Percentiles rank a stretch among this genome's conserved stretches.
phyloP scores from a whole-genome alignment of 2,329 filamentous ascomycete species.

The Cryoendolithus antarcticus region DNA sequence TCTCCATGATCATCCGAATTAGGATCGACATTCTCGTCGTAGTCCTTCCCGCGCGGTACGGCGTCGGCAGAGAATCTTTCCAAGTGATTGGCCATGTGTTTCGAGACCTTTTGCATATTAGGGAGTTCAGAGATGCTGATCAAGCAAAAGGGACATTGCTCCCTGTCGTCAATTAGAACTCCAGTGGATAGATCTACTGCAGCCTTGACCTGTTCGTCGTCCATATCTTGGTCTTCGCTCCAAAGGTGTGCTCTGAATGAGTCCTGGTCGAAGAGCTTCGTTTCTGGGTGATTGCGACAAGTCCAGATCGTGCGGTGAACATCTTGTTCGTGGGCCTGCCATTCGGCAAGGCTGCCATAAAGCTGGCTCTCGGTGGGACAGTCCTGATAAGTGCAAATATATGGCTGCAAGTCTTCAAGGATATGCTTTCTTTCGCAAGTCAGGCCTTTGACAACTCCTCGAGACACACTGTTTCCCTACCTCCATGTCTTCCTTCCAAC shows the following conservation, averaged over 20 bases:
- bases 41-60: too few species aligned
- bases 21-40: too few species aligned
- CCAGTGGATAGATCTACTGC: neutral
- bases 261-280: neutral
- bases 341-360: neutral
- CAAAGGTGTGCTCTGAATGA: neutral
- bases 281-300: neutral
- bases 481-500: neutral
- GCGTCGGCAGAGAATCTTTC: neutral
- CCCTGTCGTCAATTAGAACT: neutral
- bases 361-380: neutral
- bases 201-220: neutral
- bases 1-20: too few species aligned
- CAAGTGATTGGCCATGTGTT: slow-evolving; percentile 1
- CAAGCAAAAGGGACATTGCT: slow-evolving; percentile 1
- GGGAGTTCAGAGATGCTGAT: neutral
- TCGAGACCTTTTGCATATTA: neutral
- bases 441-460: too few species aligned
- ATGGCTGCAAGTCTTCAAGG: slow-evolving; percentile 1
- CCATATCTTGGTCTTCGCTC: neutral
- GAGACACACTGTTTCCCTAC: neutral
- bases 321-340: neutral
- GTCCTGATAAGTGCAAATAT: slow-evolving; percentile 1
- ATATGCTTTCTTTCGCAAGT: slow-evolving; percentile 1
- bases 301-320: neutral